Conservation (phyloP, 73 alveolate genomes). For the Diophrys sp. region DNA sequence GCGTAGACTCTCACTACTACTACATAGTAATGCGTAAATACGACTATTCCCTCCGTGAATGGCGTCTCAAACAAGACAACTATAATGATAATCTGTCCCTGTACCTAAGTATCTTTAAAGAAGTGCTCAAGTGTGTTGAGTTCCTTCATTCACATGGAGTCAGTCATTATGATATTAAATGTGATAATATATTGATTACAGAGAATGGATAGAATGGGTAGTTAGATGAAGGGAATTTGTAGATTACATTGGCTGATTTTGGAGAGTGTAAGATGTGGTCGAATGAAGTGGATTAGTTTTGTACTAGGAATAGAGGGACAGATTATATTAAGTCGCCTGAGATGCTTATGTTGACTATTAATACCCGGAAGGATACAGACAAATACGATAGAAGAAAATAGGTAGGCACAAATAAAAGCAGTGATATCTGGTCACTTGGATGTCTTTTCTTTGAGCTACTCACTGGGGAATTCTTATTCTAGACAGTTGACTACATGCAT, state of each 20-base stretch:
- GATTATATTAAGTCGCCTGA: slow-evolving; percentile 98
- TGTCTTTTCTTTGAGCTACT: slow-evolving; percentile 95
- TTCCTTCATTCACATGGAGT: slow-evolving; percentile 88
- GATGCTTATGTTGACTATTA: slow-evolving; percentile 90
- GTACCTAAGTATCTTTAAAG: slow-evolving; percentile 89
- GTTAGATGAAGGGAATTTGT: slow-evolving; percentile 63
- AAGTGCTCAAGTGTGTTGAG: slow-evolving; percentile 83
- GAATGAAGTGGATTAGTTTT: slow-evolving; percentile 93
- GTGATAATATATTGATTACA: slow-evolving; percentile 94
- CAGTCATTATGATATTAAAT: slow-evolving; percentile 97
- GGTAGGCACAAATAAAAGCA: slow-evolving; percentile 97
- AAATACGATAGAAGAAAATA: slow-evolving; percentile 98
- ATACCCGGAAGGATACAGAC: slow-evolving; percentile 95
- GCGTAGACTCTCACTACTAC: slow-evolving; percentile 89
- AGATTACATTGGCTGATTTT: slow-evolving; percentile 92
- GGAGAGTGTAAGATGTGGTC: slow-evolving; percentile 96
- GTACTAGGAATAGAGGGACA: slow-evolving; percentile 95
- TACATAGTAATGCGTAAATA: slow-evolving; percentile 95
- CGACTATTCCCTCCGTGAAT: slow-evolving; percentile 86
- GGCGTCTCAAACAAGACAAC: slow-evolving; percentile 84
- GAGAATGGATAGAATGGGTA: slow-evolving; percentile 4
- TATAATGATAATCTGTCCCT: slow-evolving; percentile 82
- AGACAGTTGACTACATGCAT: slow-evolving; percentile 72
- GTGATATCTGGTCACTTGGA: slow-evolving; percentile 98
- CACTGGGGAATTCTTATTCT: slow-evolving; percentile 94